Base-by-base conservation (phyloP, 306 rosid species). In the Quercus mongolica region DNA sequence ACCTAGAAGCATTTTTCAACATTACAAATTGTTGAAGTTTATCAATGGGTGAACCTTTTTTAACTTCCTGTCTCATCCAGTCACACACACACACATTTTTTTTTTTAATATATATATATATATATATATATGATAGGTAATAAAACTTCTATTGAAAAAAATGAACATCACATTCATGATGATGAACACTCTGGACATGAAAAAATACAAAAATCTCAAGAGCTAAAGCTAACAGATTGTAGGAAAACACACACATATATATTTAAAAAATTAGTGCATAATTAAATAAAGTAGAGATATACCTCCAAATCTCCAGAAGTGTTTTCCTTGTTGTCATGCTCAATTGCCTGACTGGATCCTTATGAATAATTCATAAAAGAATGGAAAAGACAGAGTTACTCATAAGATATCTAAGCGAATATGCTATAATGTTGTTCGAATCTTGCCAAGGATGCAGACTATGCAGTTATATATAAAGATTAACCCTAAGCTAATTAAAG, bases 301-400 rank as follows among this genome's bases (percentile, higher is more conserved):
- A 89, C 91, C 91, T 87, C 93, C 88, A 89, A 85, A 89, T 41
- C 82, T 89, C 93, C 85, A 71, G 35, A 10, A 89, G 83, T 2
- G 93, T 89, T 75, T 81, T 87, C 73, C 86, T 71, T 4, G 93
- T 89, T 17, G 91, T 87, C 93, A 89, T 89, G 79, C 76, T 79
- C 87, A 83, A 20, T 81, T 82, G 88, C 80, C 91, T 85, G 31
- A 85, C 46, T 38, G 90, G 93, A 87, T 89, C 85, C 26, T 67
- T 87, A 89, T 89, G 92, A 28, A 69, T 56, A 65, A 61, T 76
- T 23, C 8, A 49, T 15, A 30, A 20, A 80, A 17, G 11, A 4
- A 55, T 15, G 14, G 38, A 67, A 56, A 21, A 55, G 14, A n/a
- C 2, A 18, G 18, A 28, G 46, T 18, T 2, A 21, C 1, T 25